Evolutionary conservation across 257 asterid genomes (phyloP), one percentile per base, ranked within the genome.

Genomic region (Buddleja alternifolia): DNA sequence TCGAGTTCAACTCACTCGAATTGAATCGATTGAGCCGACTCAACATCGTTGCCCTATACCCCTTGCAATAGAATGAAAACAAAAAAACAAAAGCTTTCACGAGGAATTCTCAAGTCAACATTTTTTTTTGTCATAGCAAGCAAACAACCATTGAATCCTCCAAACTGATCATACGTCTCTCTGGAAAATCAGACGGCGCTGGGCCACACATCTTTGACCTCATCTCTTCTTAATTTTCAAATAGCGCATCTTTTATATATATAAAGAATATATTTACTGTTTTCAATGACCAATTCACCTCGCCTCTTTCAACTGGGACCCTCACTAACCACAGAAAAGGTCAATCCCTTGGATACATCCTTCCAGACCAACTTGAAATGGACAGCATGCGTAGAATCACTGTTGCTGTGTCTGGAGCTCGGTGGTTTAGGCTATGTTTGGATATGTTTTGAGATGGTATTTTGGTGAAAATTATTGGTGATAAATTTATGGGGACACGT

Each of bases 191-290:
- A 61, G 79, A 76, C 80, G 81, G 75, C 72, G 73, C 56, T 53
- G 74, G 74, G 62, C 63, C 53, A 50, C 79, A 78, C 81, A 72
- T 55, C 70, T 82, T 84, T 82, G 90, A 86, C 90, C 75, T 54
- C 74, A 74, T 67, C 80, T 40, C 46, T 20, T 67, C 73, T 9
- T 10, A 52, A 54, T 12, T 54, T 55, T 20, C 54, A 40, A 23
- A 67, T 23, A 14, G 6, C 7, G 0, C 40, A n/a, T n/a, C n/a
- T n/a, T n/a, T n/a, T n/a, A n/a, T n/a, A n/a, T n/a, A n/a, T n/a
- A n/a, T n/a, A n/a, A n/a, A n/a, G n/a, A n/a, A n/a, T n/a, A n/a
- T n/a, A n/a, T n/a, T n/a, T n/a, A n/a, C n/a, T 65, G 34, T 37
- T 40, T 69, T 44, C 15, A 46, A 47, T 15, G 76, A 59, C 80